These are phyloP conservation scores for Scytalidium lignicola DNA, from an alignment of 2,329 filamentous ascomycete species.

Conservation along the genomic window DNA sequence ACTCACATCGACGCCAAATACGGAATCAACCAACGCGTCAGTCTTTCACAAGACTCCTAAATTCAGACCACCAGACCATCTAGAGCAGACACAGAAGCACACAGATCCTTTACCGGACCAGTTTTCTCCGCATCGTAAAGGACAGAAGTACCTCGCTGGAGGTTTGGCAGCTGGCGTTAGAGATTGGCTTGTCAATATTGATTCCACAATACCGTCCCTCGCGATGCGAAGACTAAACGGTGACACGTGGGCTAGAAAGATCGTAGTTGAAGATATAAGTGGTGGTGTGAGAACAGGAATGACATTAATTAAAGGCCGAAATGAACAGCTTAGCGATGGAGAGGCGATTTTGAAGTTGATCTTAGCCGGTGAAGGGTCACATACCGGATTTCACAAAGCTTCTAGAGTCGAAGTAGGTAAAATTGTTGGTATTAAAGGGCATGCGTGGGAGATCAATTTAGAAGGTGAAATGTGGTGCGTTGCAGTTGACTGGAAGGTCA, in stretches of 20 bases:
- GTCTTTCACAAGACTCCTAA: conserved; percentile 27
- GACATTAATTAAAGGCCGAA: conserved; percentile 22
- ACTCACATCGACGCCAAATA: conserved; percentile 14
- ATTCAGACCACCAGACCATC: conserved; percentile 24
- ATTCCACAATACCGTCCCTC: conserved; percentile 14
- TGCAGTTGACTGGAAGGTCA: conserved; percentile 29
- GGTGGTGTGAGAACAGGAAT: conserved; percentile 19
- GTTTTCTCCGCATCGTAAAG: conserved; percentile 47
- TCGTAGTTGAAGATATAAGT: conserved; percentile 24
- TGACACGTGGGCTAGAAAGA: conserved; percentile 21
- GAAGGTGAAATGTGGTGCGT: conserved; percentile 28
- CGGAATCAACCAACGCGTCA: conserved; percentile 1
- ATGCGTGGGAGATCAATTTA: conserved; percentile 27
- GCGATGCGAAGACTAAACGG: conserved; percentile 8
- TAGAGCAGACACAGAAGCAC: conserved; percentile 7
- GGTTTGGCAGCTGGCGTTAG: conserved; percentile 45
- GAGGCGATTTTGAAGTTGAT: conserved; percentile 17
- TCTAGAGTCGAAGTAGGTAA: conserved; percentile 19
- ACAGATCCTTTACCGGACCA: conserved; percentile 40
- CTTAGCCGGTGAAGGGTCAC: conserved; percentile 25
- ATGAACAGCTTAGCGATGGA: conserved; percentile 16
- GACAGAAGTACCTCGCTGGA: conserved; percentile 41
- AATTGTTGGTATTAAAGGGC: conserved; percentile 26
- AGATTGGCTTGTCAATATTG: conserved; percentile 43
- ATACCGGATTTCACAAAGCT: conserved; percentile 19